Percentiles rank a stretch among this genome's conserved stretches.
These are phyloP conservation scores for Colletotrichum theobromicola DNA, from an alignment of 2,329 filamentous ascomycete genomes.

Conservation along the genomic window DNA sequence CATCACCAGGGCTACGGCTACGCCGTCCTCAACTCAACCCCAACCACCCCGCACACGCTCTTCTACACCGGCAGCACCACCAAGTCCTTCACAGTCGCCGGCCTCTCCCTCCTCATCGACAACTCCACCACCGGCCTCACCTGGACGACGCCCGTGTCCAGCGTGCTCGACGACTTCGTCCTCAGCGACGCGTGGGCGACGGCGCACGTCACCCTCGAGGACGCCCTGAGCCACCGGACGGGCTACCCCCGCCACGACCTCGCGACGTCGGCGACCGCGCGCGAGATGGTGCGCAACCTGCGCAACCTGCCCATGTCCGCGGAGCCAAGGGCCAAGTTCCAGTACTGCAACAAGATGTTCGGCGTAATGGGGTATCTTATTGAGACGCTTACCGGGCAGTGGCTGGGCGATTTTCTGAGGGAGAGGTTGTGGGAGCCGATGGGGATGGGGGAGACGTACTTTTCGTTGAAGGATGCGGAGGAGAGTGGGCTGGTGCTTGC, in stretches of 20 bases:
- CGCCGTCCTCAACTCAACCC: slow-evolving; percentile 34
- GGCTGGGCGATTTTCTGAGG: slow-evolving; percentile 45
- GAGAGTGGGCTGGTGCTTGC: slow-evolving; percentile 37
- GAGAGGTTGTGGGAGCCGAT: slow-evolving; percentile 49
- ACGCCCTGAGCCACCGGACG: slow-evolving; percentile 57
- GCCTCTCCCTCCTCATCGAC: slow-evolving; percentile 54
- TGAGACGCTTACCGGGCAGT: slow-evolving; percentile 43
- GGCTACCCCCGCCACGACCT: slow-evolving; percentile 52
- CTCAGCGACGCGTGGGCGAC: slow-evolving; percentile 51
- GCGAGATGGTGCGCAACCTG: slow-evolving; percentile 45
- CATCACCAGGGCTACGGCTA: slow-evolving; percentile 42
- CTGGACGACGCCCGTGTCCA: slow-evolving; percentile 52
- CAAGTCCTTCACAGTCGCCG: slow-evolving; percentile 59
- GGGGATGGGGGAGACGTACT: slow-evolving; percentile 49
- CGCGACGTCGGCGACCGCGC: slow-evolving; percentile 29
- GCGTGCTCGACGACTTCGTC: slow-evolving; percentile 58
- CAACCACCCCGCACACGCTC: slow-evolving; percentile 52
- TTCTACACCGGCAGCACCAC: slow-evolving; percentile 62
- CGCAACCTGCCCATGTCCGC: slow-evolving; percentile 48
- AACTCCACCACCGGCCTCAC: slow-evolving; percentile 35
- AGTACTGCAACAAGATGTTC: slow-evolving; percentile 60
- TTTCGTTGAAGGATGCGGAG: slow-evolving; percentile 31
- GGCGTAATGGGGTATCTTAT: slow-evolving; percentile 48
- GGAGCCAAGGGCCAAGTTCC: slow-evolving; percentile 48
- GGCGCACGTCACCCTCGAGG: slow-evolving; percentile 56